Percentiles rank a stretch among this genome's conserved stretches.
Evolutionary conservation across 2,329 filamentous ascomycete species (phyloP).

Genomic region (Neofusicoccum cordaticola): DNA sequence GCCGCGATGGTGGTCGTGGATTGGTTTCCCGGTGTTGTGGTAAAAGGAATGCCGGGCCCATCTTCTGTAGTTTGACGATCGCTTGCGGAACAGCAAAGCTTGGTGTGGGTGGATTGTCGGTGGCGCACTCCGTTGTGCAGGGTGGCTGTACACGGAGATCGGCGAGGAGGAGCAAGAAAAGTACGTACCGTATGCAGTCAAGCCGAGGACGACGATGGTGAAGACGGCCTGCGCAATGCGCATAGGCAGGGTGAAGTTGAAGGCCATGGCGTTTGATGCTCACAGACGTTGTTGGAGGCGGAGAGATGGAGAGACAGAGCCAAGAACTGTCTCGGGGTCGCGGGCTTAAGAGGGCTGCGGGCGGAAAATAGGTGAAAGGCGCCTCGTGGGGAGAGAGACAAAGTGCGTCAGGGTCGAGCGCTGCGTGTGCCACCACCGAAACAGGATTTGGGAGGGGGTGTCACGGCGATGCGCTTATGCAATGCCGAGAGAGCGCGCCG

Average conservation of each 20-base stretch:
- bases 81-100: too few relatives aligned
- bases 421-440: conserved; percentile 1
- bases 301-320: too few relatives aligned
- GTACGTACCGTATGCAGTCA: conserved; percentile 69
- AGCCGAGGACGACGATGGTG: conserved; percentile 69
- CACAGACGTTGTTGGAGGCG: too few relatives aligned
- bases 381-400: neutral
- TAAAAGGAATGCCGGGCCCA: too few relatives aligned
- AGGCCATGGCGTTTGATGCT: conserved; percentile 42
- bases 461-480: too few relatives aligned
- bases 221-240: conserved; percentile 67
- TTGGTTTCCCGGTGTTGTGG: too few relatives aligned
- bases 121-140: neutral
- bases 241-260: conserved; percentile 59
- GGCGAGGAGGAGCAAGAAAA: neutral
- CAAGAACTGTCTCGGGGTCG: too few relatives aligned
- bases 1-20: too few relatives aligned
- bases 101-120: conserved; percentile 11
- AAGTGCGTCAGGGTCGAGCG: conserved; percentile 2
- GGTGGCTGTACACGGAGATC: neutral
- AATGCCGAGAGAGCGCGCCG: neutral
- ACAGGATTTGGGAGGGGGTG: conserved; percentile 2
- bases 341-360: neutral
- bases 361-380: neutral
- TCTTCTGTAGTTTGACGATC: too few relatives aligned